Base-by-base conservation (phyloP, 305 asterid genomes). In the Fraxinus platypoda region DNA sequence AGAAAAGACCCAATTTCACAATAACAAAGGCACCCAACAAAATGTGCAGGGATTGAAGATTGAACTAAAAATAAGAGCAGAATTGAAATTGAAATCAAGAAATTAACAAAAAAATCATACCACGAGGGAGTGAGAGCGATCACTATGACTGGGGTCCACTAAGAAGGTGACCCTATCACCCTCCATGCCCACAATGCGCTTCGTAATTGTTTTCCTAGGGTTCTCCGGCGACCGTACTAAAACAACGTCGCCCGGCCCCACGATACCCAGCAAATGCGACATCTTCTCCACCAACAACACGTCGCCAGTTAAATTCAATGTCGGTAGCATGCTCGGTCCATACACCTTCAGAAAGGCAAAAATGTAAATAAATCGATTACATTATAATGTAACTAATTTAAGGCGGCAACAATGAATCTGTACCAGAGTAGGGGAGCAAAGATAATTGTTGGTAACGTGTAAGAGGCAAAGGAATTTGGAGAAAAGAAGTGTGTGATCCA, bases 261-360 rank as follows among this genome's bases (percentile, higher is more conserved):
- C 87, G 87, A 79, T 94, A 83, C 93, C 94, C 80, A 95, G 83
- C 86, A 87, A 79, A 2, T 90, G 90, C 59, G 97, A 94, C 78
- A 94, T 80, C 86, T 92, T 94, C 75, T 95, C 99, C 2, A 89
- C 92, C 75, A 95, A 86, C 81, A 93, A 74, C 74, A 95, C 95
- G 83, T 95, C 99, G 59, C 99, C 98, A 21, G 98, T 91, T 80
- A 95, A 79, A 85, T 94, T 94, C 91, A 95, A 41, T 3, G 98
- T 93, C 57, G 99, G 99, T 0, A 95, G 90, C 99, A 95, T 95
- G 88, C 98, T 94, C 54, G 98, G 97, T 17, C 99, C 98, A 80
- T 90, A 90, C 28, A 91, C 98, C 98, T 94, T 41, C 70, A 75
- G n/a, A n/a, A 72, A n/a, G 23, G 25, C 64, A 82, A 38, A 54